Evolutionary conservation across 768 basidiomycete genomes (phyloP).

Genomic region (Rhodotorula sphaerocarpa): DNA sequence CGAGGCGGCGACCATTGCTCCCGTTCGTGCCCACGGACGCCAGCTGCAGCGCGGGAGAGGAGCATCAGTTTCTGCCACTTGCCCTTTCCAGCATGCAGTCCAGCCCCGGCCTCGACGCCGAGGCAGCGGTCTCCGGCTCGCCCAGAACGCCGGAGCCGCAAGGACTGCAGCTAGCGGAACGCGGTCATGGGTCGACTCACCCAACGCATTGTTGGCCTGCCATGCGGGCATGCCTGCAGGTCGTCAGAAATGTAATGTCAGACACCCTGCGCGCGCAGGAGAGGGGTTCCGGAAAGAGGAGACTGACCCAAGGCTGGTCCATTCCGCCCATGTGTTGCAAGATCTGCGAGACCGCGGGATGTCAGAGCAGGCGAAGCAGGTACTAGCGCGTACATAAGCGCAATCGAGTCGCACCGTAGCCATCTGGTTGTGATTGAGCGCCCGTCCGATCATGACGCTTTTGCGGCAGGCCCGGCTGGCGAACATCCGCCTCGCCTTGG

Average conservation of each 20-base stretch:
- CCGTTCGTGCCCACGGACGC: no score
- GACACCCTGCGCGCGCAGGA: no score
- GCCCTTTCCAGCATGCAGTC: neutral
- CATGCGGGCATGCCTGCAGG: slow-evolving; percentile 38
- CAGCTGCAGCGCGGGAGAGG: no score
- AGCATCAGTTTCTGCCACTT: no score
- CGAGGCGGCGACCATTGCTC: no score
- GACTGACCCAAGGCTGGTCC: slow-evolving; percentile 47
- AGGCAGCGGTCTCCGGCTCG: neutral
- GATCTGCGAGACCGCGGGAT: slow-evolving; percentile 30
- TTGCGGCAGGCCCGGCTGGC: slow-evolving; percentile 91
- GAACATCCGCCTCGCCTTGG: slow-evolving; percentile 90
- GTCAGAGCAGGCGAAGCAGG: neutral
- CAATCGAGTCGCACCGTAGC: slow-evolving; percentile 43
- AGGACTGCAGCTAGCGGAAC: neutral
- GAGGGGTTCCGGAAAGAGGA: no score
- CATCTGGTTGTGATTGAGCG: slow-evolving; percentile 73
- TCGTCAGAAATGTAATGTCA: neutral
- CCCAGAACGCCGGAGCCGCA: no score
- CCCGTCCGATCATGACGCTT: slow-evolving; percentile 79
- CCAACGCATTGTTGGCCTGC: slow-evolving; percentile 46
- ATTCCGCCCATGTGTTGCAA: slow-evolving; percentile 46
- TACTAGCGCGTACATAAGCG: neutral
- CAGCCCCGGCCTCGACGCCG: neutral
- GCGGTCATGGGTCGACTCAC: neutral